phyloP scores from a whole-genome alignment of 345 rosid species.

The Syzygium aqueum region DNA sequence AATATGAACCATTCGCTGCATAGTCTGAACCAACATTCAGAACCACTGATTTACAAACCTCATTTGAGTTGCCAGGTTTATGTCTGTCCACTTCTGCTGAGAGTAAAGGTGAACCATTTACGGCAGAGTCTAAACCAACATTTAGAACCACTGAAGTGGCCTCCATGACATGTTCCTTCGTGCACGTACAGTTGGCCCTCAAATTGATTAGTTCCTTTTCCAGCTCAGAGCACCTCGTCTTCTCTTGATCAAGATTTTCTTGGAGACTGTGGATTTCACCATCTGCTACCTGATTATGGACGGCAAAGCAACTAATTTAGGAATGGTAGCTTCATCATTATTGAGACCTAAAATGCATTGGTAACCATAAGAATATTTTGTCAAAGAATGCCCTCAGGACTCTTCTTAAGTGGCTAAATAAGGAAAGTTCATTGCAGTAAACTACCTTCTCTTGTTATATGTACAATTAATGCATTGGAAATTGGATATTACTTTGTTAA shows the following conservation, averaged over 20 bases:
- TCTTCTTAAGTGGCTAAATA: not conserved
- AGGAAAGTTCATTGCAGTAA: not conserved
- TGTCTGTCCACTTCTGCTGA: constrained; percentile 5
- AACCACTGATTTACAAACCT: constrained; percentile 23
- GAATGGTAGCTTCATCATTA: not conserved
- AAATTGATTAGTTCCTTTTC: constrained; percentile 42
- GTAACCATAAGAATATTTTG: not conserved
- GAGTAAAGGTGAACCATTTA: not conserved
- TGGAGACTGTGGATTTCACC: constrained; percentile 38
- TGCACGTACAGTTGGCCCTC: constrained; percentile 35
- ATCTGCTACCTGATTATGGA: constrained; percentile 52
- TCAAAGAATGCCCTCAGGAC: not conserved
- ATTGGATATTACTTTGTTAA: not conserved
- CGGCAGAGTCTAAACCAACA: constrained; percentile 9
- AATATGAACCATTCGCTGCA: not conserved
- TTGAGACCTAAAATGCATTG: not conserved
- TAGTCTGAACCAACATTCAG: constrained; percentile 10
- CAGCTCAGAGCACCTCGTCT: constrained; percentile 31
- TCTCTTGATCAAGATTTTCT: constrained; percentile 42
- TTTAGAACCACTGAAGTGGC: constrained; percentile 9
- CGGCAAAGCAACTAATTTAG: not conserved
- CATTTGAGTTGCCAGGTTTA: constrained; percentile 7
- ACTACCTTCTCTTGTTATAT: not conserved
- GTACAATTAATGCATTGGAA: not conserved
- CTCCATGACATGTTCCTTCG: constrained; percentile 13